These are phyloP conservation scores for Mollisia scopiformis DNA, from an alignment of 2,329 filamentous ascomycete species.

Conservation along the genomic window DNA sequence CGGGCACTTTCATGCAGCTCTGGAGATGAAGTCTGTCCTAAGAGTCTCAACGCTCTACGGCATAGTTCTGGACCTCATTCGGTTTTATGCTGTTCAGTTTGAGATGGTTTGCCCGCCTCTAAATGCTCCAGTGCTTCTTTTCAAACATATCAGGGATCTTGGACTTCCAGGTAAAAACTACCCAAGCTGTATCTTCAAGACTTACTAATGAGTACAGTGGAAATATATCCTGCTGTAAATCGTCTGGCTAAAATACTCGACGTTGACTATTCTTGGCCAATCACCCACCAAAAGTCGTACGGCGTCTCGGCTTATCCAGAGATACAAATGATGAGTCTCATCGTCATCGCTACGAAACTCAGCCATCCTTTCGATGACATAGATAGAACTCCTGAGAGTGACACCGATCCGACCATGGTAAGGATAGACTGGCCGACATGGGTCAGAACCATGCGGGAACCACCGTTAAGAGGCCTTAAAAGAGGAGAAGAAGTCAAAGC, in stretches of 20 bases:
- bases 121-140: slow-evolving; percentile 69
- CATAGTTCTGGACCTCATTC: slow-evolving; percentile 61
- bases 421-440: slow-evolving; percentile 75
- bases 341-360: slow-evolving; percentile 79
- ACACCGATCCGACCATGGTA: slow-evolving; percentile 59
- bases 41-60: slow-evolving; percentile 64
- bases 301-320: slow-evolving; percentile 70
- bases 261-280: slow-evolving; percentile 61
- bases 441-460: slow-evolving; percentile 52
- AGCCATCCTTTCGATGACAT: slow-evolving; percentile 73
- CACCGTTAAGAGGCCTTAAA: slow-evolving; percentile 34
- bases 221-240: slow-evolving; percentile 63
- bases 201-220: slow-evolving; percentile 51
- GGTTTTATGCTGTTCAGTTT: slow-evolving; percentile 67
- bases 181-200: not conserved
- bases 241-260: slow-evolving; percentile 47
- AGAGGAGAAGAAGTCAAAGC: slow-evolving; percentile 54
- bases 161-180: slow-evolving; percentile 68
- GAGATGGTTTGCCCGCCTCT: slow-evolving; percentile 72
- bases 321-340: slow-evolving; percentile 67
- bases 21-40: slow-evolving; percentile 56
- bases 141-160: slow-evolving; percentile 71
- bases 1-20: slow-evolving; percentile 57
- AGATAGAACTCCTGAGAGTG: slow-evolving; percentile 50
- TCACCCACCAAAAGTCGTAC: slow-evolving; percentile 44